Conservation (phyloP, 2,329 filamentous ascomycete species). For the Neonectria coccinea region DNA sequence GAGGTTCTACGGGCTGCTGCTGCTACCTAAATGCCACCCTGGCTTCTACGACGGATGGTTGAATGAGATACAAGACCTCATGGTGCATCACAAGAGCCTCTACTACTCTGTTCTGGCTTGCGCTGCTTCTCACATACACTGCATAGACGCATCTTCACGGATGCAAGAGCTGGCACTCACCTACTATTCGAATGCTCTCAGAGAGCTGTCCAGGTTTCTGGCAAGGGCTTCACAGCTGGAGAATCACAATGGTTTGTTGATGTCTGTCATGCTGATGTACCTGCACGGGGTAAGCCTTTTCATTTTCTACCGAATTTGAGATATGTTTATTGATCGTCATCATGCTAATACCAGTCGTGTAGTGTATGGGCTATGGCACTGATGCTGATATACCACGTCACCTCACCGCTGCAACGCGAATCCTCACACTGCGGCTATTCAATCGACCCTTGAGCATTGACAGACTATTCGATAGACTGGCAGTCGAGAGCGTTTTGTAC, state of each 20-base stretch:
- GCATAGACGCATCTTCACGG: constrained; percentile 26
- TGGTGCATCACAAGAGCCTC: constrained; percentile 43
- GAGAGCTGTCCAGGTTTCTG: constrained; percentile 35
- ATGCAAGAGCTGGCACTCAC: constrained; percentile 39
- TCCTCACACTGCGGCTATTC: constrained; percentile 33
- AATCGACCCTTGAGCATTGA: constrained; percentile 19
- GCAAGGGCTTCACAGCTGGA: constrained; percentile 25
- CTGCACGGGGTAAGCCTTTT: constrained; percentile 39
- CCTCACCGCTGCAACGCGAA: constrained; percentile 37
- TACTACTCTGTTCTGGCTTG: constrained; percentile 47
- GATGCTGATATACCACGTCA: constrained; percentile 37
- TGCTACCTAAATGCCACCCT: constrained; percentile 47
- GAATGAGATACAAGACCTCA: constrained; percentile 45
- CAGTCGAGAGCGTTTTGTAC: constrained; percentile 42
- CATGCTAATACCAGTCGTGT: neutral
- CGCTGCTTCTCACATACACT: constrained; percentile 43
- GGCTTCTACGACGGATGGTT: constrained; percentile 48
- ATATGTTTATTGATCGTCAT: neutral
- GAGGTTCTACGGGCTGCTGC: constrained; percentile 37
- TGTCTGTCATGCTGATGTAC: constrained; percentile 45
- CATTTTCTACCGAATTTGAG: neutral
- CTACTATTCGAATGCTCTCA: constrained; percentile 41
- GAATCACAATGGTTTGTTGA: constrained; percentile 39
- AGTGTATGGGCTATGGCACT: constrained; percentile 39
- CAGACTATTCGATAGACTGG: constrained; percentile 37